Evolutionary conservation across 257 asterid species (phyloP).

Genomic region (Nicotiana knightiana): DNA sequence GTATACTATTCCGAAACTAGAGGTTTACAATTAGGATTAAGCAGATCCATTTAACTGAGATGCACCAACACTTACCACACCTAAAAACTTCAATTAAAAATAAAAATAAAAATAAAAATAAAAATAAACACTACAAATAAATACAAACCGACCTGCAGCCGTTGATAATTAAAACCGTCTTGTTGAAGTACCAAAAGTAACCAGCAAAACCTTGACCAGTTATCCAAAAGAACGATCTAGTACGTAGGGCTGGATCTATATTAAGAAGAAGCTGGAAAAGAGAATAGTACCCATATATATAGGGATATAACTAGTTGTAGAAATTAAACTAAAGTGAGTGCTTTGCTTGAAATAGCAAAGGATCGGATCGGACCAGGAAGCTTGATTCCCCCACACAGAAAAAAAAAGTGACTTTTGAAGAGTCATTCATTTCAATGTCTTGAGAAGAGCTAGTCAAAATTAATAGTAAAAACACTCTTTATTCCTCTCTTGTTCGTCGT

Average conservation of each 20-base stretch:
- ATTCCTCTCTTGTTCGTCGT: neutral
- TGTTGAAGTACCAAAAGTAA: too few relatives aligned
- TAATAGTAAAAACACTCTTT: neutral
- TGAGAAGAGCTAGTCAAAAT: neutral
- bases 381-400: constrained; percentile 53
- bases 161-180: neutral
- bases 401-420: neutral
- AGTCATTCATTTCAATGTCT: neutral
- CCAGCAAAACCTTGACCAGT: neutral
- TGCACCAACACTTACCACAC: neutral
- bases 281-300: too few relatives aligned
- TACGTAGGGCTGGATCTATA: neutral
- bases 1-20: neutral
- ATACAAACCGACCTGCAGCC: neutral
- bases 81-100: neutral
- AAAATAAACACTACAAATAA: neutral
- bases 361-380: constrained; percentile 51
- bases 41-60: neutral
- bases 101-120: neutral
- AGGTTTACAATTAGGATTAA: neutral
- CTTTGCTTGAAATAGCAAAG: constrained; percentile 17
- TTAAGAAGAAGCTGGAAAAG: too few relatives aligned
- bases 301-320: neutral
- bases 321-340: neutral
- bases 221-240: neutral